A percentile compares a stretch with the other conserved stretches of the same genome.
phyloP scores from a whole-genome alignment of 2,329 filamentous ascomycete species.

The Moelleriella libera region DNA sequence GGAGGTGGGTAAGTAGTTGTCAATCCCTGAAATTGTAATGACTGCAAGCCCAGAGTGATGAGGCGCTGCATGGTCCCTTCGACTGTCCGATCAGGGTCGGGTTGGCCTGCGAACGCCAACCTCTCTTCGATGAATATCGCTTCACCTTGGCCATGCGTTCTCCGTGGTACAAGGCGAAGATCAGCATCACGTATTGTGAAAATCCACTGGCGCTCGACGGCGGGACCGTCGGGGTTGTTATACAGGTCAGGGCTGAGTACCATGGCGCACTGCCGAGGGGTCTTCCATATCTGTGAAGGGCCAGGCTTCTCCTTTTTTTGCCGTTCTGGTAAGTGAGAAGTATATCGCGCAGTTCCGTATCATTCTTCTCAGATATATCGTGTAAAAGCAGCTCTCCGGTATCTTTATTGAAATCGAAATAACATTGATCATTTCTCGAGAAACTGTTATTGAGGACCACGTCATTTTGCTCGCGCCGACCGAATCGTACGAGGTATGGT shows the following conservation, averaged over 20 bases:
- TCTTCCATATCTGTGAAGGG: not conserved
- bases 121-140: not conserved
- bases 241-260: not conserved
- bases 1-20: not conserved
- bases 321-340: not conserved
- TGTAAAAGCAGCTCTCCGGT: constrained; percentile 1
- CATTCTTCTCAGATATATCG: constrained; percentile 1
- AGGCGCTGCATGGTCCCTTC: not conserved
- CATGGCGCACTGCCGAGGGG: constrained; percentile 1
- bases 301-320: not conserved
- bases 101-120: not conserved
- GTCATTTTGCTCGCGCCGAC: not conserved
- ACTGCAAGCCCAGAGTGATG: not conserved
- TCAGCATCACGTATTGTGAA: not conserved
- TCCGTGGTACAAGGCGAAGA: not conserved
- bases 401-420: constrained; percentile 2
- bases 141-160: not conserved
- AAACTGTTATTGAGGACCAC: constrained; percentile 1
- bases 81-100: not conserved
- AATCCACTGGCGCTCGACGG: not conserved
- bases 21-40: not conserved
- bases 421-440: constrained; percentile 2
- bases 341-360: constrained; percentile 1
- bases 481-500: not conserved
- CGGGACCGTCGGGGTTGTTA: not conserved